Evolutionary conservation across 495 filamentous ascomycete species (phyloP), one percentile per base, ranked within the genome.

Genomic region (Podospora sp.): DNA sequence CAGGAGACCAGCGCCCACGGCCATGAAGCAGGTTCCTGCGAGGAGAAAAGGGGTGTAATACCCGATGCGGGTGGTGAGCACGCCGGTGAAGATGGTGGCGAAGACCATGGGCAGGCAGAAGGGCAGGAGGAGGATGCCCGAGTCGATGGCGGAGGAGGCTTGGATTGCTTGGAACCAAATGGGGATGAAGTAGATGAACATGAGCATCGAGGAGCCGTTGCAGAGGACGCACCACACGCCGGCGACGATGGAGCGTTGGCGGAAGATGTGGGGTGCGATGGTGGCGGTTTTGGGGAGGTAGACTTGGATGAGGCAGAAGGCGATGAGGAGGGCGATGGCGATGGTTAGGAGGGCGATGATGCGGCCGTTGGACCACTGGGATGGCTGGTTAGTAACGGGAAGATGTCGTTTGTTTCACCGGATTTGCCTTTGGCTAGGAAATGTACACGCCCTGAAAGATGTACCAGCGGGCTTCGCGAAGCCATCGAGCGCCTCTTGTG

Each of bases 31-130:
- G 1, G 85, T 75, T 0, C 87, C 84, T 29, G 79, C 61, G 60
- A 89, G 77, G 80, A 92, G 85, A 71, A 87, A 89, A 0, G 90
- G 91, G 0, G 85, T 85, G 72, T 92, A 92, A 76, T 92, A 91
- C 8, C 91, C 65, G 22, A 63, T 60, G 22, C 56, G 63, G 4
- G 75, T 73, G 49, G 85, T 82, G 2, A 78, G 50, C 22, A 58
- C 69, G 9, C 88, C 88, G 12, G 79, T 71, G 16, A 69, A 24
- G 9, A 82, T 79, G 53, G 70, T 69, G 16, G 73, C 68, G 12
- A 73, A 50, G 7, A 79, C 72, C 46, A 80, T 70, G 52, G 77
- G 33, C 11, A 81, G 67, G 62, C 81, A 64, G 51, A 81, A 65
- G 11, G 85, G 84, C 6, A 88, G 72, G 29, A 81, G 80, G 65